phyloP scores from a whole-genome alignment of 345 rosid species.

The Acer saccharum region DNA sequence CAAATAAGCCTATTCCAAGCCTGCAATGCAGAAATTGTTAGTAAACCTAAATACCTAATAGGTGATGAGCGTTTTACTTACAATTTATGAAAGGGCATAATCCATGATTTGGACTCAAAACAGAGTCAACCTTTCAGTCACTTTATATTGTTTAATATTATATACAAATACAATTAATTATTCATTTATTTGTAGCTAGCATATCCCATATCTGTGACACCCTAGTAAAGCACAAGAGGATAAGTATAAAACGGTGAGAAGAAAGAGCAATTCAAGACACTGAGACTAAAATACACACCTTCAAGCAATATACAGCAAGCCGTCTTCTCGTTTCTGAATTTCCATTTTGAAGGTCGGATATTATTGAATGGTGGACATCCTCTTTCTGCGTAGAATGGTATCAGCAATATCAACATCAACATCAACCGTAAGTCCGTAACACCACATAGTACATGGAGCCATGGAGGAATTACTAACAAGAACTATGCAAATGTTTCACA shows the following conservation, averaged over 20 bases:
- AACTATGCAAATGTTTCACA: neutral
- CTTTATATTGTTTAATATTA: neutral
- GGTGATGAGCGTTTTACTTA: neutral
- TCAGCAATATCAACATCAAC: conserved; percentile 16
- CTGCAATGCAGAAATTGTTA: neutral
- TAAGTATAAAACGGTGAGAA: neutral
- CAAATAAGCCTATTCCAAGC: neutral
- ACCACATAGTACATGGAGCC: neutral
- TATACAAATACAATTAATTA: neutral
- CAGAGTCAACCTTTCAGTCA: neutral
- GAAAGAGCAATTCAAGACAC: conserved; percentile 19
- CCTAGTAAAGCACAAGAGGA: neutral
- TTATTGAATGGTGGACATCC: conserved; percentile 98
- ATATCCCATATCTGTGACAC: neutral
- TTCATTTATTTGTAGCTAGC: neutral
- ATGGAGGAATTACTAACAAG: conserved; percentile 2
- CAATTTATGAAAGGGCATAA: neutral
- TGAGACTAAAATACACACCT: conserved; percentile 48
- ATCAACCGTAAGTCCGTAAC: neutral
- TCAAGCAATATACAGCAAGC: conserved; percentile 97
- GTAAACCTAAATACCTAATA: neutral
- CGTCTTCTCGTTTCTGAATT: conserved; percentile 98
- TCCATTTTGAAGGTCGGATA: conserved; percentile 98
- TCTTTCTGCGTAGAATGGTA: conserved; percentile 63
- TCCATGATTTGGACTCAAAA: neutral